Base-by-base conservation (phyloP, 495 filamentous ascomycete genomes). In the Daldinia loculata region DNA sequence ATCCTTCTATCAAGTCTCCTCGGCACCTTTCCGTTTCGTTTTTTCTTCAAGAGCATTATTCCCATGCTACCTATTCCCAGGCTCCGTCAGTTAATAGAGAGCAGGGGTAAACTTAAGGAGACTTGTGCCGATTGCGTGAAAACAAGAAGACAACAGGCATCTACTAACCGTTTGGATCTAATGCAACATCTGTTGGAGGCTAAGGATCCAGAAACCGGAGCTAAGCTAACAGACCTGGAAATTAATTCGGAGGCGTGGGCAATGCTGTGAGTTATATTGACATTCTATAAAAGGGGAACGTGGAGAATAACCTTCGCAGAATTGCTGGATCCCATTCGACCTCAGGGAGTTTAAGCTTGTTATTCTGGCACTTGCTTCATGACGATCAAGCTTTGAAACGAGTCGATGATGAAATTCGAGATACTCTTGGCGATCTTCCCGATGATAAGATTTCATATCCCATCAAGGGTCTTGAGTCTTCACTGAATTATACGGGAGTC, bases 261-360 rank as follows among this genome's bases (percentile, higher is more conserved):
- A 8, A 53, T 53, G 51, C 51, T 53, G 51, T 53, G 15, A 53
- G 51, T 53, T 53, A 3, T 53, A 27, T 12, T 30, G 5, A 30
- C 4, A 27, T 15, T 8, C 4, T 30, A 30, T 0, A 36, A 14
- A 6, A 8, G 8, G n/a, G n/a, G 0, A 15, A 30, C 27, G n/a
- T n/a, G n/a, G n/a, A n/a, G 5, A 30, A 53, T 53, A 53, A 53
- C 51, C 0, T 6, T 30, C 17, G 5, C 7, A 53, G 51, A 6
- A 17, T 53, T 11, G 51, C 51, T 11, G 51, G 51, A 53, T 53
- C 51, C 9, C 51, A 53, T 17, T 53, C 51, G 51, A 53, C 51
- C 14, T 53, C 51, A 3, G 51, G 51, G 2, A 53, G 26, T 9
- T 15, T 53, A 14, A 29, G 26, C 26, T 27, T 53, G 4, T 17